Base-by-base conservation (phyloP, 371 early-diverging fungal genomes). In the Syncephalastrum sp. region DNA sequence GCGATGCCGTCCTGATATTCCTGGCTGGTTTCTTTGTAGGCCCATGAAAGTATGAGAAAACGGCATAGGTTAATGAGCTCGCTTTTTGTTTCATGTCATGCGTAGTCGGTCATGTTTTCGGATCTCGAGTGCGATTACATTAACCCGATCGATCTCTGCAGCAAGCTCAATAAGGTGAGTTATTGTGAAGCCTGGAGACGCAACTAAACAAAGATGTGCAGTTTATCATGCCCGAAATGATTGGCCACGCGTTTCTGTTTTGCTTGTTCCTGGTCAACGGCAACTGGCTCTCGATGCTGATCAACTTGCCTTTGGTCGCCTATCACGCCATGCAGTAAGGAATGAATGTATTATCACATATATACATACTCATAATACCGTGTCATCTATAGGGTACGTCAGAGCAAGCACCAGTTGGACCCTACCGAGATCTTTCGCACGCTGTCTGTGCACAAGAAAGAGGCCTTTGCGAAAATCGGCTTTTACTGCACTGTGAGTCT, bases 101-200 rank as follows among this genome's bases (percentile, higher is more conserved):
- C 16, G 10, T 64, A 92, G 92, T 86, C 90, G 60, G 90, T 91
- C 67, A 88, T 89, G 89, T 91, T 92, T 63, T 91, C 92, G 15
- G 93, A 92, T 73, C 82, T 92, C 54, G 93, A 94, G 81, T 91
- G 91, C 80, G 97, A 96, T 67, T 96, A 95, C 76, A 93, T 96
- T 74, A 96, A 96, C 70, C 97, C 97, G 12, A 95, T 96, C 65
- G 97, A 96, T 69, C 83, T 95, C 50, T 94, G 94, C 77, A 90
- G 88, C 70, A 91, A 86, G 63, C 79, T 96, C 60, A 96, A 96
- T 70, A 91, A 88, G 82, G 94, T 92, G 82, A 47, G 27, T 16
- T 23, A 33, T 33, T 2, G 46, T 17, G 24, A 42, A 46, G 42
- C 16, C 10, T n/a, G 54, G 17, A 15, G 19, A 33, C 12, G 38